These are phyloP conservation scores for Suillus luteus DNA, from an alignment of 768 basidiomycete species.

Conservation along the genomic window DNA sequence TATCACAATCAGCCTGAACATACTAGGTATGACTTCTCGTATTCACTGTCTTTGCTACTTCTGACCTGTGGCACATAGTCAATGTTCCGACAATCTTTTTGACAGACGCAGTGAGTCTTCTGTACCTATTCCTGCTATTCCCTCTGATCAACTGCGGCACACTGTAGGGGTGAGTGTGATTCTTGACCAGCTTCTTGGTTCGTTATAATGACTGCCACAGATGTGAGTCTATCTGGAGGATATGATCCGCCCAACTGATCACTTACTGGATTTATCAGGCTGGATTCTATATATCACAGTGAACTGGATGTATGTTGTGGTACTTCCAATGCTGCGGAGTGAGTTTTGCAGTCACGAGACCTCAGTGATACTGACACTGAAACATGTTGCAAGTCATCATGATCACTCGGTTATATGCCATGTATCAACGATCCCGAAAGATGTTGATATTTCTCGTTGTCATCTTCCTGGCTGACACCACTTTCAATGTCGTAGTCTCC, in stretches of 20 bases:
- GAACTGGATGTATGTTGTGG: not conserved
- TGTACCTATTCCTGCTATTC: not conserved
- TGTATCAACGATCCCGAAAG: slow-evolving; percentile 1
- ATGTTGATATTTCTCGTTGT: not conserved
- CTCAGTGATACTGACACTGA: not conserved
- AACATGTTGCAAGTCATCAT: not conserved
- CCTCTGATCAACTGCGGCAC: not conserved
- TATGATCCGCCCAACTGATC: not conserved
- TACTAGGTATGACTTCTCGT: not conserved
- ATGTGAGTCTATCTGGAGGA: not conserved
- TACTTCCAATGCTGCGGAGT: not conserved
- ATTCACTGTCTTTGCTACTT: not conserved
- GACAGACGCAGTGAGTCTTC: not conserved
- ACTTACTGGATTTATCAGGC: not conserved
- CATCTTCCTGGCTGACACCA: not conserved
- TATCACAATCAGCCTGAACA: not conserved
- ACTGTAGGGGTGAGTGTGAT: not conserved
- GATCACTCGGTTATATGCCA: not conserved
- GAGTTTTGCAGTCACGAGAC: not conserved
- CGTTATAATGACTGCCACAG: not conserved
- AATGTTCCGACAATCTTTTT: slow-evolving; percentile 1
- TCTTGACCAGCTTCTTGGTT: not conserved
- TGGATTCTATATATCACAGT: not conserved
- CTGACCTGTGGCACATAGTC: not conserved
- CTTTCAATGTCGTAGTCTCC: not conserved